Conservation (phyloP, 768 basidiomycete species). For the Tylopilus rubrobrunneus region DNA sequence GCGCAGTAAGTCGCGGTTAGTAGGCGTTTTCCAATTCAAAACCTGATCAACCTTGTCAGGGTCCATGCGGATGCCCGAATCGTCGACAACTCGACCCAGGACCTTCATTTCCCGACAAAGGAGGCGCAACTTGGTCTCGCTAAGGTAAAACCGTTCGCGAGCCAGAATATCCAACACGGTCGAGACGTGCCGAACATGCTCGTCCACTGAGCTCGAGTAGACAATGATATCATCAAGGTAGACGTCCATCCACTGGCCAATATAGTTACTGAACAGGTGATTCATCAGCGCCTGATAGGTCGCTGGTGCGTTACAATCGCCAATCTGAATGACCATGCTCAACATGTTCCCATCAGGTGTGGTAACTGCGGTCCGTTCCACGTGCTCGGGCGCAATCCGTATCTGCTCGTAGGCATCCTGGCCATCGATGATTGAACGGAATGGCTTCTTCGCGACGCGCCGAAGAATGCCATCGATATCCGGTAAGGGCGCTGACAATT, state of each 20-base stretch:
- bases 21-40: slow-evolving; percentile 2
- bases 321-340: no score
- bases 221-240: no score
- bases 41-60: slow-evolving; percentile 40
- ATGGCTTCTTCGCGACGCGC: neutral
- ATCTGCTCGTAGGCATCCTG: neutral
- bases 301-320: no score
- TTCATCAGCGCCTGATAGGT: no score
- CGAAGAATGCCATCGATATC: slow-evolving; percentile 17
- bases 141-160: neutral
- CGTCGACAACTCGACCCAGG: slow-evolving; percentile 5
- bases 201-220: no score
- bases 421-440: no score
- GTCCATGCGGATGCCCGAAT: slow-evolving; percentile 41
- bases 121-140: neutral
- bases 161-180: neutral
- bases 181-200: no score
- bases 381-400: neutral
- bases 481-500: slow-evolving; percentile 10
- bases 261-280: no score
- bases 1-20: neutral
- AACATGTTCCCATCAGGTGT: no score
- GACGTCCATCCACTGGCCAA: no score
- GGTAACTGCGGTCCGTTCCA: no score
- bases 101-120: neutral